Evolutionary conservation across 352 stramenopile species (phyloP).

Genomic region (Phytopythium chamaehyphon): DNA sequence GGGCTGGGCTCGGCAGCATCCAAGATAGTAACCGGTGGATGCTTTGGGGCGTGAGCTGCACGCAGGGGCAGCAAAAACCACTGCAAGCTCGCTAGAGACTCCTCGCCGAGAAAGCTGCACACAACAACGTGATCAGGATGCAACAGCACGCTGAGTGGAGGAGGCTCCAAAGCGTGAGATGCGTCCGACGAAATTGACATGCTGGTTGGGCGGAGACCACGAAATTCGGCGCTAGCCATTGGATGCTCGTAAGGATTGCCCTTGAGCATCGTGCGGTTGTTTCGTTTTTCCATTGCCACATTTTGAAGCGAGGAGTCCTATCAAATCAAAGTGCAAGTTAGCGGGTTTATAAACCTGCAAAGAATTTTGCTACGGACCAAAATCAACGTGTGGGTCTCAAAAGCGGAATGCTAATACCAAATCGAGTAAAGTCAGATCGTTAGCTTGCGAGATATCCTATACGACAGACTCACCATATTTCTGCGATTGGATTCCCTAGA

Average conservation of each 20-base stretch:
- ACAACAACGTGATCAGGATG: constrained; percentile 71
- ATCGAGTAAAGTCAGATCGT: background rate
- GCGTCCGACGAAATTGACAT: constrained; percentile 22
- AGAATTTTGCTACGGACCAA: constrained; percentile 23
- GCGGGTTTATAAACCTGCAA: constrained; percentile 1
- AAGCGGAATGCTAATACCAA: constrained; percentile 19
- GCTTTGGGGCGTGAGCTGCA: constrained; percentile 34
- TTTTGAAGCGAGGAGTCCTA: constrained; percentile 62
- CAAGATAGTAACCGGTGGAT: constrained; percentile 79
- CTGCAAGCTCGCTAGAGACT: constrained; percentile 66
- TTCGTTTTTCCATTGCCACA: constrained; percentile 42
- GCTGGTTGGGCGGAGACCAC: constrained; percentile 9
- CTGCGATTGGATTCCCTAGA: constrained; percentile 9
- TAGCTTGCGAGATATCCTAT: background rate
- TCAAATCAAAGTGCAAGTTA: constrained; percentile 1
- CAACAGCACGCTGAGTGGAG: constrained; percentile 54
- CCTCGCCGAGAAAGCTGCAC: constrained; percentile 81
- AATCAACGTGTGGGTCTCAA: constrained; percentile 39
- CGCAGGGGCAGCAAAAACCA: constrained; percentile 76
- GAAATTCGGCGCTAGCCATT: constrained; percentile 18
- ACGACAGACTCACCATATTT: constrained; percentile 20
- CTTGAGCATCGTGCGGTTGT: constrained; percentile 23
- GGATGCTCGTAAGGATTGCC: constrained; percentile 46
- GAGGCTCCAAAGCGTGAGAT: constrained; percentile 31
- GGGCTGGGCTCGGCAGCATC: constrained; percentile 57